Evolutionary conservation across 345 rosid species (phyloP), one percentile per base, ranked within the genome.

Genomic region (Bruguiera sexangula): DNA sequence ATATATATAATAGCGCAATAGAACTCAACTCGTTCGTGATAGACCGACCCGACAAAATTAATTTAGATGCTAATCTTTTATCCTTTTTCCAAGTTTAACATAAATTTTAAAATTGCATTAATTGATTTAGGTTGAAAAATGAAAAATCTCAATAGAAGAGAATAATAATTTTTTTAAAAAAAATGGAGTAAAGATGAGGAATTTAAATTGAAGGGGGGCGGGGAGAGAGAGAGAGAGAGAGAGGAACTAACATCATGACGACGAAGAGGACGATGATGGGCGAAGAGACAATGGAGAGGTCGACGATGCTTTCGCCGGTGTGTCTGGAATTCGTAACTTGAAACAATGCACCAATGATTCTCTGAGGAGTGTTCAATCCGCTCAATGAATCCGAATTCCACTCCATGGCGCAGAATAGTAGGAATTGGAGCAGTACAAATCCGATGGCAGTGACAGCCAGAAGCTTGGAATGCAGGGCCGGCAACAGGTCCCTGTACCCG

Each of bases 321-420:
- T 83, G 80, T 53, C 87, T 83, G 2, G 83, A 8, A 30, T 72
- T 81, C 8, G 79, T 78, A 7, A 66, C 65, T 26, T 75, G 43
- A 24, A 80, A 83, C 18, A 78, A 6, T 3, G 58, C 58, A 2
- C 75, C 80, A 3, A 72, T 55, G 0, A 74, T 3, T 52, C 78
- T 83, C 46, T 78, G 63, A 46, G 8, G 64, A 18, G n/a, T 1
- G 34, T 43, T 76, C 26, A 80, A 20, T 6, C 79, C 82, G 8
- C 43, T 51, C 69, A 80, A 5, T 24, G 60, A 46, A 10, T 31
- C 54, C 0, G 79, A 78, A 24, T 63, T 57, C 84, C 86, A 83
- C 2, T 83, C 86, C 81, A 80, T 36, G 13, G 46, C 11, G n/a
- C 77, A 76, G 27, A 83, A 80, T 18, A 78, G 15, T 13, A 39